Base-by-base conservation (phyloP, 257 asterid species). In the Solanum chmielewskii region DNA sequence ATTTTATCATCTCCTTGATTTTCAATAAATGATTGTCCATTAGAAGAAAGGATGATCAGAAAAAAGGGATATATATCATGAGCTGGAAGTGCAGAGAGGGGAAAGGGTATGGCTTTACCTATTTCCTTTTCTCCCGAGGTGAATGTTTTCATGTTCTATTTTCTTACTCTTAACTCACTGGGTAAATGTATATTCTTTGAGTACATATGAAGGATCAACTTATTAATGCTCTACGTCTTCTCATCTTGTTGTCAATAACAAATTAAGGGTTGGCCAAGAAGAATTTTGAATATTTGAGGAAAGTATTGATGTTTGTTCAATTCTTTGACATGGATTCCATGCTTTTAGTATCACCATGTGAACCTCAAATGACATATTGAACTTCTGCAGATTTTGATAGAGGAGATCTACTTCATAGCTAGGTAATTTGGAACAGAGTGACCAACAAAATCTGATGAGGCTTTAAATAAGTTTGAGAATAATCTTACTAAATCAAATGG, bases 371-470 rank as follows among this genome's bases (percentile, higher is more conserved):
- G 44, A 80, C 14, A 29, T 80, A 9, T 47, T 80, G 27, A 80
- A 74, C 80, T 88, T 88, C 85, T 56, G 81, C 29, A 84, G 41
- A 56, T 86, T 89, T 86, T 82, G 80, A 88, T 92, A 95, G 99
- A 97, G 93, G 96, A 90, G 99, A 97, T 90, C 87, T 97, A 86
- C 99, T 97, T 92, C 98, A 95, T 89, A 95, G 98, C 94, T 97
- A 97, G 35, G 35, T 91, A 99, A 99, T 75, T 96, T 94, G 77
- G 99, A 97, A 93, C 98, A 95, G 90, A 92, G 5, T 33, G 35
- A 33, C 35, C 4, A 33, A 33, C 5, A 33, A 33, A 33, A 33
- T 33, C 35, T 33, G 5, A 33, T 3, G 35, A 33, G 35, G 35
- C 35, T 33, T 33, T 0, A 33, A 33, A 3, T 33, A 3, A 33